Evolutionary conservation across 192 early-diverging fungal species (phyloP).

Genomic region (Backusella macrospora): DNA sequence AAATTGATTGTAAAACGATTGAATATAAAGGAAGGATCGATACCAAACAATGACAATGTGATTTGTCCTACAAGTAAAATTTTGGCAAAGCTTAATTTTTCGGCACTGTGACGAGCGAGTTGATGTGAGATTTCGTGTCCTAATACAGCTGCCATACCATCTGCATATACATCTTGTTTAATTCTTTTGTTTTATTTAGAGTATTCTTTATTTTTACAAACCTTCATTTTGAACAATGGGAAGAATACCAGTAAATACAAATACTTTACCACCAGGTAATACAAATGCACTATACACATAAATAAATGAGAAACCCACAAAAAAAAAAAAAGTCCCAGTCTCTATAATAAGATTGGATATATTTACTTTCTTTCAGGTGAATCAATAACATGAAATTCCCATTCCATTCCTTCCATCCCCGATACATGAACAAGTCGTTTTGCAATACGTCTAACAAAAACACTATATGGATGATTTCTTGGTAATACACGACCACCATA

Average conservation of each 20-base stretch:
- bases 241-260: constrained; percentile 96
- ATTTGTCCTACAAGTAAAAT: constrained; percentile 63
- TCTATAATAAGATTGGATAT: no score
- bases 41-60: constrained; percentile 59
- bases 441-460: constrained; percentile 73
- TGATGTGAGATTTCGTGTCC: constrained; percentile 96
- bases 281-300: constrained; percentile 75
- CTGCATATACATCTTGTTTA: constrained; percentile 11
- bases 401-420: constrained; percentile 70
- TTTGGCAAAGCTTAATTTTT: constrained; percentile 80
- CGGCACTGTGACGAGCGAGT: constrained; percentile 87
- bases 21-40: constrained; percentile 64
- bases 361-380: constrained; percentile 72
- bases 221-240: constrained; percentile 74
- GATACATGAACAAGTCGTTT: constrained; percentile 68
- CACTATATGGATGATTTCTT: constrained; percentile 57
- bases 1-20: constrained; percentile 67
- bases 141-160: constrained; percentile 91
- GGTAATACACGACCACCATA: constrained; percentile 75
- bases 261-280: constrained; percentile 92
- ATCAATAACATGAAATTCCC: constrained; percentile 93
- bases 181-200: not conserved
- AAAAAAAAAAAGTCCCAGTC: not conserved
- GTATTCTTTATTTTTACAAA: not conserved
- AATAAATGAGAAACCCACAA: not conserved